phyloP scores from a whole-genome alignment of 306 rosid genomes.

The Rosa rugosa region DNA sequence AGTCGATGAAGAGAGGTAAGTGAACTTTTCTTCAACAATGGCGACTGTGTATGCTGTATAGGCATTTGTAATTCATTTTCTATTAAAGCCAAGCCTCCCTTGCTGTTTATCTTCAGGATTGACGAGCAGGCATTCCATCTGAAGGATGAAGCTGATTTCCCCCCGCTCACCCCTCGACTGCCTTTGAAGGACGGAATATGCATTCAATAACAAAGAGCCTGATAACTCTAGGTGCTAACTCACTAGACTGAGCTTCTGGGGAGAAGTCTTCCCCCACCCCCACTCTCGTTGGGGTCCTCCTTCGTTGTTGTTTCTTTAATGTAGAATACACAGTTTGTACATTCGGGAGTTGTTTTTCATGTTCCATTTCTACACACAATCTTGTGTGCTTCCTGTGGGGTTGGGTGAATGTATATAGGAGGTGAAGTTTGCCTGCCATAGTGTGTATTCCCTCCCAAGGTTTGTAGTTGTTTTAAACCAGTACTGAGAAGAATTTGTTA shows the following conservation, averaged over 20 bases:
- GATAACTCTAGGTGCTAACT: constrained; percentile 11
- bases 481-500: not conserved
- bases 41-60: not conserved
- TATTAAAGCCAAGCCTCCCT: constrained; percentile 22
- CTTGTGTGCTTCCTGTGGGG: not conserved
- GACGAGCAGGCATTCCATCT: constrained; percentile 33
- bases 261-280: not conserved
- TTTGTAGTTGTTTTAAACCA: constrained; percentile 1
- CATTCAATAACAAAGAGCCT: constrained; percentile 6
- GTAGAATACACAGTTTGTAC: constrained; percentile 8
- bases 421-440: constrained; percentile 17
- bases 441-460: constrained; percentile 10
- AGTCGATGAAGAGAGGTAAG: constrained; percentile 55
- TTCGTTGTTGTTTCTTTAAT: not conserved
- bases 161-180: constrained; percentile 37
- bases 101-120: constrained; percentile 22
- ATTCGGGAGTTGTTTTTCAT: constrained; percentile 2
- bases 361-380: not conserved
- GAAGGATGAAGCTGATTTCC: constrained; percentile 45
- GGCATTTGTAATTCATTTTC: constrained; percentile 26
- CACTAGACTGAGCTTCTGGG: constrained; percentile 11
- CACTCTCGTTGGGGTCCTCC: not conserved
- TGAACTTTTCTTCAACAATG: constrained; percentile 1
- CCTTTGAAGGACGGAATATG: constrained; percentile 12
- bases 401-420: constrained; percentile 15